phyloP scores from a whole-genome alignment of 148 eudicot genomes.

The Vaccinium myrtillus region DNA sequence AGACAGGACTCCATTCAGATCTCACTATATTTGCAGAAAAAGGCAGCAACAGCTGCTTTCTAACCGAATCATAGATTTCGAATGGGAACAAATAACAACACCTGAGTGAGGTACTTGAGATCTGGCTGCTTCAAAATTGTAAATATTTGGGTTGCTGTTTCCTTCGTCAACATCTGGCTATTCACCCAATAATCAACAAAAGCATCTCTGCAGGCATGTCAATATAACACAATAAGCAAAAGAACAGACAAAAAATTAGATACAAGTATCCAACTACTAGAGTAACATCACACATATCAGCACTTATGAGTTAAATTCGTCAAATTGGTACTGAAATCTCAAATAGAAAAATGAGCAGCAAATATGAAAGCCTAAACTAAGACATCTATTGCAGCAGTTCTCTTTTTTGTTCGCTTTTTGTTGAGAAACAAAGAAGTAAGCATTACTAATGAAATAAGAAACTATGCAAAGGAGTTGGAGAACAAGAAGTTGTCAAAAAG shows the following conservation, averaged over 20 bases:
- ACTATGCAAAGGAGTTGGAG: not conserved
- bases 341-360: not conserved
- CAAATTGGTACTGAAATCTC: not conserved
- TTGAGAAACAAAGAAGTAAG: not conserved
- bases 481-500: not conserved
- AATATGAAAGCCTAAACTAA: not conserved
- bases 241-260: no score
- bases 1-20: not conserved
- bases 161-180: slow-evolving; percentile 80
- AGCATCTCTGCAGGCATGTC: slow-evolving; percentile 58
- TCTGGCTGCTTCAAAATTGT: slow-evolving; percentile 78
- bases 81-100: slow-evolving; percentile 15
- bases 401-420: not conserved
- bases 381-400: not conserved
- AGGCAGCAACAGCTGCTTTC: not conserved
- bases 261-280: not conserved
- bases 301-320: not conserved
- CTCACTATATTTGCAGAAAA: not conserved
- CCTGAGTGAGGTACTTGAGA: slow-evolving; percentile 64
- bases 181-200: slow-evolving; percentile 93
- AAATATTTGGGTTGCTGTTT: slow-evolving; percentile 70
- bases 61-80: not conserved
- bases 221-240: not conserved
- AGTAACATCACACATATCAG: not conserved
- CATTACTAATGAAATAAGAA: not conserved